Percentiles rank a stretch among this genome's conserved stretches.
phyloP scores from a whole-genome alignment of 345 rosid genomes.

The Rubroshorea leprosula region DNA sequence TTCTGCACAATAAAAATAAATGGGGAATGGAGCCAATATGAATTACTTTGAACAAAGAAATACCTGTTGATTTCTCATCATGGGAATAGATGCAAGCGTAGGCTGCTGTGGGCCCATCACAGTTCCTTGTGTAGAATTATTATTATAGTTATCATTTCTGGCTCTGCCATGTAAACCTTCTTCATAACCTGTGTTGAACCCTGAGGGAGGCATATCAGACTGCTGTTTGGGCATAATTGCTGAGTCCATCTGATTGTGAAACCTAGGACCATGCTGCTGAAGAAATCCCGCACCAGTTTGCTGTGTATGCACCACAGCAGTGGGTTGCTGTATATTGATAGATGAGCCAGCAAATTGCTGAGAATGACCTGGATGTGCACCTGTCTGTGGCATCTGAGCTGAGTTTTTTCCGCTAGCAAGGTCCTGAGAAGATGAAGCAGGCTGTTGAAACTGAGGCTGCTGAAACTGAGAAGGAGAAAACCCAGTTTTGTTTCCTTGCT shows the following conservation, averaged over 20 bases:
- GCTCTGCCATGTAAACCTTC: slow-evolving; percentile 51
- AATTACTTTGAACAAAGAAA: not conserved
- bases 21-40: not conserved
- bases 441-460: slow-evolving; percentile 49
- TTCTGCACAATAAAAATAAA: not conserved
- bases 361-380: slow-evolving; percentile 38
- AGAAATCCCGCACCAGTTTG: slow-evolving; percentile 48
- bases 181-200: slow-evolving; percentile 42
- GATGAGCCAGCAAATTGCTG: slow-evolving; percentile 59
- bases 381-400: slow-evolving; percentile 35
- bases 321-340: slow-evolving; percentile 41
- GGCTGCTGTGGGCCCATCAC: slow-evolving; percentile 49
- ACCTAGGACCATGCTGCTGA: slow-evolving; percentile 53
- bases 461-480: slow-evolving; percentile 59
- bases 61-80: slow-evolving; percentile 48
- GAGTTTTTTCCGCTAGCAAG: slow-evolving; percentile 41
- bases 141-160: slow-evolving; percentile 48
- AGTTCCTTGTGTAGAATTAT: slow-evolving; percentile 50
- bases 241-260: slow-evolving; percentile 51
- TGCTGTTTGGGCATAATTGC: slow-evolving; percentile 45
- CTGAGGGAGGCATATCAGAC: slow-evolving; percentile 43
- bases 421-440: slow-evolving; percentile 46
- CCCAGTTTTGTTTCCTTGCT: slow-evolving; percentile 45
- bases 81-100: slow-evolving; percentile 46
- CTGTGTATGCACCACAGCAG: slow-evolving; percentile 41